Percentiles rank a stretch among this genome's conserved stretches.
Evolutionary conservation across 768 basidiomycete species (phyloP).

Genomic region (Zangia roseola): DNA sequence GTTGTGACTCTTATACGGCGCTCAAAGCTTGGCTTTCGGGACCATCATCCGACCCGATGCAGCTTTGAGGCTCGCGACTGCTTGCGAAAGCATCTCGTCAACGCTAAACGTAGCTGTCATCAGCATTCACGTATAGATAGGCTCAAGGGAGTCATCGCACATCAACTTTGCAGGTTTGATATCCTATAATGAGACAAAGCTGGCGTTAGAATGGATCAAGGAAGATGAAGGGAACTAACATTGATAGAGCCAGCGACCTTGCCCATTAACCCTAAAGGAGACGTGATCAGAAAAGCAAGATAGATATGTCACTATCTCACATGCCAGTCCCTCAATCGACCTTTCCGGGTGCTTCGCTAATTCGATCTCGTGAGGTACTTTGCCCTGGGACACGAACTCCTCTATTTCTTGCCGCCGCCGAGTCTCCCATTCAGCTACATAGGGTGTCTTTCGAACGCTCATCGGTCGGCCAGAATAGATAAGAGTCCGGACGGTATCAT

Average conservation of each 20-base stretch:
- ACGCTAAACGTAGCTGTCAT: constrained; percentile 47
- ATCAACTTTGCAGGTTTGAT: constrained; percentile 85
- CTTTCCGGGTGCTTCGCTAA: constrained; percentile 66
- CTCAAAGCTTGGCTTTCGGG: constrained; percentile 47
- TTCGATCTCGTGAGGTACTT: constrained; percentile 76
- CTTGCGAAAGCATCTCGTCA: constrained; percentile 76
- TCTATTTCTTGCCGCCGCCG: constrained; percentile 58
- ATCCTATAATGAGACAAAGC: constrained; percentile 41
- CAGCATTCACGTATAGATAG: constrained; percentile 5
- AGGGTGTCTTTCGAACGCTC: constrained; percentile 78
- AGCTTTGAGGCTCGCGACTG: constrained; percentile 52
- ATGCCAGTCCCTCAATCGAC: constrained; percentile 55
- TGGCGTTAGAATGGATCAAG: constrained; percentile 1
- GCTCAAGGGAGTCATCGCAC: constrained; percentile 39
- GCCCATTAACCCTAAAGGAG: constrained; percentile 67
- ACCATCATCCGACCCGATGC: constrained; percentile 43
- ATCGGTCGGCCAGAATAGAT: constrained; percentile 80
- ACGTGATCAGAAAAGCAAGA: constrained; percentile 3
- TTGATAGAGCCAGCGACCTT: constrained; percentile 72
- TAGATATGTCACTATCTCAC: constrained; percentile 38
- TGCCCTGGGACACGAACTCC: constrained; percentile 57
- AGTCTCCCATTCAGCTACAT: constrained; percentile 75
- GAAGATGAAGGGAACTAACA: constrained; percentile 33
- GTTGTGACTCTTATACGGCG: no score
- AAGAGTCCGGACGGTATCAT: constrained; percentile 68